Evolutionary conservation across 2,329 filamentous ascomycete species (phyloP).

Genomic region (Byssoonygena ceratinophila): DNA sequence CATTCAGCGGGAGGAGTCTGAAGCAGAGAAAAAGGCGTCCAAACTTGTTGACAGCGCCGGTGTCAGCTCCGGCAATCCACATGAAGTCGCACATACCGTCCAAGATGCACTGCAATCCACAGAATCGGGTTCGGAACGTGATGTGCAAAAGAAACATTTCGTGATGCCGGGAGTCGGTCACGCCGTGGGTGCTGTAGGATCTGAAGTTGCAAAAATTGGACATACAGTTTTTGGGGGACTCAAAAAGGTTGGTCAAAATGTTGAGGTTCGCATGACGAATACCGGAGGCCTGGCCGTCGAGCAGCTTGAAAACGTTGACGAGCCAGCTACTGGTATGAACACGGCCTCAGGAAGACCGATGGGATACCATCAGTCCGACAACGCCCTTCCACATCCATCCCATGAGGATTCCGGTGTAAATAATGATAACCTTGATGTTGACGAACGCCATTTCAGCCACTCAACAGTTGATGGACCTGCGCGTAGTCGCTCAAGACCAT

Average conservation of each 20-base stretch:
- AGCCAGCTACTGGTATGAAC: neutral
- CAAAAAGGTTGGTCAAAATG: conserved; percentile 31
- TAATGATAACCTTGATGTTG: neutral
- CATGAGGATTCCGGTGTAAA: neutral
- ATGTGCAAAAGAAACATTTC: conserved; percentile 6
- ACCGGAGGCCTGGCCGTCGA: conserved; percentile 27
- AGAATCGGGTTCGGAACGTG: conserved; percentile 14
- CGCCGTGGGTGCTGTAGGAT: conserved; percentile 43
- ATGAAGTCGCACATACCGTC: conserved; percentile 44
- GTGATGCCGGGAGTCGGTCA: conserved; percentile 42
- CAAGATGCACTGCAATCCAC: conserved; percentile 12
- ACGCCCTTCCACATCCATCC: neutral
- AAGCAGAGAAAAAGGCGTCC: conserved; percentile 40
- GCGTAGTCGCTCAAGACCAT: neutral
- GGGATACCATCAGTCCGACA: neutral
- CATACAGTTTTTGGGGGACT: conserved; percentile 37
- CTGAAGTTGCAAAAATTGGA: conserved; percentile 39
- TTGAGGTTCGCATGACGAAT: conserved; percentile 28
- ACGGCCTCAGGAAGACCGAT: neutral
- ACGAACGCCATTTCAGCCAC: conserved; percentile 1
- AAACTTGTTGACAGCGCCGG: conserved; percentile 41
- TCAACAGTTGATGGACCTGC: neutral
- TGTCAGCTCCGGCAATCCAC: conserved; percentile 47
- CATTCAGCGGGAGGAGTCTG: conserved; percentile 38
- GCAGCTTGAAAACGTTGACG: conserved; percentile 1